Evolutionary conservation across 2,329 filamentous ascomycete genomes (phyloP).

Genomic region (Trichoderma oligosporum): DNA sequence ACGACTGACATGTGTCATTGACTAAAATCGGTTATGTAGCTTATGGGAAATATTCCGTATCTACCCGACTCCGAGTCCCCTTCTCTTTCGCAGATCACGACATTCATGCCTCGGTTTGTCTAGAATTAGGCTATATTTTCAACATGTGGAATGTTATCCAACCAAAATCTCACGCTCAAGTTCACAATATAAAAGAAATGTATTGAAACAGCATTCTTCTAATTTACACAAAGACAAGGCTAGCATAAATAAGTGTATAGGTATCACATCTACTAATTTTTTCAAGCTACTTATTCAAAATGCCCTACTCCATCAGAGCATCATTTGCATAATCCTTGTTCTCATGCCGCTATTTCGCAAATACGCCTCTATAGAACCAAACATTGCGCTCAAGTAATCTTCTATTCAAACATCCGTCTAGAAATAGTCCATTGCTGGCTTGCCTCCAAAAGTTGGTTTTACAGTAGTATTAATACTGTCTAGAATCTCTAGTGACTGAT

Average conservation of each 20-base stretch:
- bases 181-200: no score
- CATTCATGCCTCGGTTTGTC: no score
- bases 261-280: background rate
- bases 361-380: background rate
- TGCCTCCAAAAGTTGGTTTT: background rate
- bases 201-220: no score
- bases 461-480: conserved; percentile 28
- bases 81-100: background rate
- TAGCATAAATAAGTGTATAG: background rate
- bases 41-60: background rate
- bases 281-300: background rate
- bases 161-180: no score
- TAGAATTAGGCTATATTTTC: no score
- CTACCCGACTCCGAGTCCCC: background rate
- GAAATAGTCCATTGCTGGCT: conserved; percentile 13
- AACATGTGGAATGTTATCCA: no score
- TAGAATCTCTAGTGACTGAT: conserved; percentile 50
- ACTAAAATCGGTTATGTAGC: no score
- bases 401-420: background rate
- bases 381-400: background rate
- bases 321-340: background rate
- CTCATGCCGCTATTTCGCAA: background rate
- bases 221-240: background rate
- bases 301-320: background rate
- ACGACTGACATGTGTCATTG: no score